Evolutionary conservation across 2,329 filamentous ascomycete species (phyloP).

Genomic region (Arachnomyces sp.): DNA sequence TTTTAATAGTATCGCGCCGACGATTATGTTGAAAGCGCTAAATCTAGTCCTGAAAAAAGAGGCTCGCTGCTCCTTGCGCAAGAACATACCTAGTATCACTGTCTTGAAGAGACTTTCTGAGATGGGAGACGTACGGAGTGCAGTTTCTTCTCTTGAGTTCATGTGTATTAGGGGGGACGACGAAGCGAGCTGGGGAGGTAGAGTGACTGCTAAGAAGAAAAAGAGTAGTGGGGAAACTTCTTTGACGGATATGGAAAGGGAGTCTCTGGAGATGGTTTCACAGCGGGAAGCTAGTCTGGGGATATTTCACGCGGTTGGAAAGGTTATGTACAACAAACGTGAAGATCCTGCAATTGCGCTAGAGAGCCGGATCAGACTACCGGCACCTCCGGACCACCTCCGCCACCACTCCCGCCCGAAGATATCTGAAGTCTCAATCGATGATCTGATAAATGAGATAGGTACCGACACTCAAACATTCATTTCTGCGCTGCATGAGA

Average conservation of each 20-base stretch:
- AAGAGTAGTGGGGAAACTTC: conserved; percentile 51
- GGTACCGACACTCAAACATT: conserved; percentile 90
- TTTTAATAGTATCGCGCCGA: conserved; percentile 87
- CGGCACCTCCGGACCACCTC: conserved; percentile 55
- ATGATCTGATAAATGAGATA: conserved; percentile 81
- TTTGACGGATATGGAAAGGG: conserved; percentile 68
- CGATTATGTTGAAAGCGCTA: conserved; percentile 75
- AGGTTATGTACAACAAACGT: conserved; percentile 93
- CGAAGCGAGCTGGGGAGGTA: conserved; percentile 67
- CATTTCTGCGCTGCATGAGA: conserved; percentile 84
- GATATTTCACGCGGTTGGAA: conserved; percentile 93
- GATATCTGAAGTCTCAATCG: conserved; percentile 58
- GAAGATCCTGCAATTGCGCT: conserved; percentile 43
- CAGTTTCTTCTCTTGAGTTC: conserved; percentile 87
- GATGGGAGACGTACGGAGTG: conserved; percentile 84
- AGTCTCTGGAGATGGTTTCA: conserved; percentile 72
- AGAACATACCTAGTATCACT: conserved; percentile 66
- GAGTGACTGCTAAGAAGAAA: conserved; percentile 55
- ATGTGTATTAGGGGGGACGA: conserved; percentile 75
- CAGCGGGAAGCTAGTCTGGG: conserved; percentile 84
- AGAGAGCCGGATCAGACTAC: conserved; percentile 37
- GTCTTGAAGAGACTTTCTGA: conserved; percentile 76
- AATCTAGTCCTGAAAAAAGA: conserved; percentile 79
- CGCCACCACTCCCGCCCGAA: conserved; percentile 52
- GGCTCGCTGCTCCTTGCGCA: conserved; percentile 66